These are phyloP conservation scores for Vaccinium vitisidaea DNA, from an alignment of 148 eudicot species.

Conservation along the genomic window DNA sequence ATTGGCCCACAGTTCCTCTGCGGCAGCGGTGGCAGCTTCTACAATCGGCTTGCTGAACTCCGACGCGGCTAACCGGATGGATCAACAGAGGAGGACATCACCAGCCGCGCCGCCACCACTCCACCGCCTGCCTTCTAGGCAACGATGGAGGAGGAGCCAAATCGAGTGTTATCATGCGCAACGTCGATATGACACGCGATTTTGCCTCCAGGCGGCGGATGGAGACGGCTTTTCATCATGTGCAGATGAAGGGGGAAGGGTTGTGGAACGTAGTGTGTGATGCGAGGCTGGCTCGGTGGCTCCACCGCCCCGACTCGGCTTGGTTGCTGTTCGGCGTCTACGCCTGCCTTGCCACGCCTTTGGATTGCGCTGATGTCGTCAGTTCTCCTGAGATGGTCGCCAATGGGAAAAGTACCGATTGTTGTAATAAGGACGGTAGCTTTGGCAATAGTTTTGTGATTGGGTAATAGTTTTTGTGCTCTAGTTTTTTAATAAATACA, in stretches of 20 bases:
- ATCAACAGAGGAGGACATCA: neutral
- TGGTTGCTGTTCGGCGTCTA: conserved; percentile 63
- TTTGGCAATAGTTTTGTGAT: neutral
- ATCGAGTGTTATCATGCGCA: conserved; percentile 4
- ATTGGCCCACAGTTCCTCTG: conserved; percentile 20
- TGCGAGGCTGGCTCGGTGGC: conserved; percentile 73
- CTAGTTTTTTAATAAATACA: too few species aligned
- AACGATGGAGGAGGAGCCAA: neutral
- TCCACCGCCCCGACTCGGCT: conserved; percentile 51
- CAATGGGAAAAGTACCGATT: neutral
- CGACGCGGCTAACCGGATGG: neutral
- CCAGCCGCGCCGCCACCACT: conserved; percentile 14
- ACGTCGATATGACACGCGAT: conserved; percentile 52
- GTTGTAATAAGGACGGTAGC: neutral
- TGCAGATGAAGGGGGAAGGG: conserved; percentile 58
- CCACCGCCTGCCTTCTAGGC: conserved; percentile 11
- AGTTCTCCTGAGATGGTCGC: neutral
- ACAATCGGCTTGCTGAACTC: conserved; percentile 16
- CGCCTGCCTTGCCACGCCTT: conserved; percentile 36
- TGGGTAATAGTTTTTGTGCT: neutral
- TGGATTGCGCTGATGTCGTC: conserved; percentile 22
- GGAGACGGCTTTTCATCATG: conserved; percentile 33
- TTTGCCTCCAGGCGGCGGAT: conserved; percentile 23
- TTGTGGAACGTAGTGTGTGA: conserved; percentile 85
- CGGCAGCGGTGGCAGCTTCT: neutral